Conservation (phyloP, 164 flowering plant species). For the Brasenia schreberi region DNA sequence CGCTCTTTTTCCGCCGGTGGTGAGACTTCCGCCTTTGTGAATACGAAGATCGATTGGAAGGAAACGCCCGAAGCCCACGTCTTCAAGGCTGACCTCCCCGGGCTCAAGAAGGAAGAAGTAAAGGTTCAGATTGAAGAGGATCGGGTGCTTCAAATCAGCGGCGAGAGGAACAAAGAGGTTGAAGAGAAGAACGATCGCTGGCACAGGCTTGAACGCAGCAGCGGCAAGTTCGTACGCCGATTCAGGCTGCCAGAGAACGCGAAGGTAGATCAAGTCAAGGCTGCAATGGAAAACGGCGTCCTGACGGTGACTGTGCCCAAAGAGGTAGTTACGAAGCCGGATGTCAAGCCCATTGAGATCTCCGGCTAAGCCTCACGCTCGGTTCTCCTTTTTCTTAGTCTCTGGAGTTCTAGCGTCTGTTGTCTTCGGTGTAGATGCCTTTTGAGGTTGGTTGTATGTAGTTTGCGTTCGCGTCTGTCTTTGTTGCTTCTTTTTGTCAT, state of each 20-base stretch:
- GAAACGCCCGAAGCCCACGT: constrained; percentile 29
- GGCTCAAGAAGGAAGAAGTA: constrained; percentile 26
- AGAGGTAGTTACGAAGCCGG: constrained; percentile 16
- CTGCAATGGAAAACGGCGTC: constrained; percentile 23
- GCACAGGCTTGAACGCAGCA: constrained; percentile 23
- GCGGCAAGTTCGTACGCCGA: constrained; percentile 21
- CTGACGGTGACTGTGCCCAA: constrained; percentile 30
- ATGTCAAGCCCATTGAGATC: constrained; percentile 17
- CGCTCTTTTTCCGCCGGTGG: neutral
- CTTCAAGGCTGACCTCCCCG: constrained; percentile 31
- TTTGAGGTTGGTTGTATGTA: no score
- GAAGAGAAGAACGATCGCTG: constrained; percentile 28
- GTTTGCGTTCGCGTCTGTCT: no score
- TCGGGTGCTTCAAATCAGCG: constrained; percentile 22
- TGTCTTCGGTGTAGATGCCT: no score
- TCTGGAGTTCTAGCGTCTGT: no score
- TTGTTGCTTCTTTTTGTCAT: no score
- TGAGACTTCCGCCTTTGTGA: constrained; percentile 13
- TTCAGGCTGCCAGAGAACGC: constrained; percentile 32
- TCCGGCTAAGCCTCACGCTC: constrained; percentile 18
- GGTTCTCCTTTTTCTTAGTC: no score
- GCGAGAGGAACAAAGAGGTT: constrained; percentile 19
- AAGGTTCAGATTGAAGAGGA: constrained; percentile 32
- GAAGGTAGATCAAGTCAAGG: constrained; percentile 20
- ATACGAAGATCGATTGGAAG: constrained; percentile 24